Evolutionary conservation across 2,329 filamentous ascomycete genomes (phyloP).

Genomic region (Annulohypoxylon truncatum): DNA sequence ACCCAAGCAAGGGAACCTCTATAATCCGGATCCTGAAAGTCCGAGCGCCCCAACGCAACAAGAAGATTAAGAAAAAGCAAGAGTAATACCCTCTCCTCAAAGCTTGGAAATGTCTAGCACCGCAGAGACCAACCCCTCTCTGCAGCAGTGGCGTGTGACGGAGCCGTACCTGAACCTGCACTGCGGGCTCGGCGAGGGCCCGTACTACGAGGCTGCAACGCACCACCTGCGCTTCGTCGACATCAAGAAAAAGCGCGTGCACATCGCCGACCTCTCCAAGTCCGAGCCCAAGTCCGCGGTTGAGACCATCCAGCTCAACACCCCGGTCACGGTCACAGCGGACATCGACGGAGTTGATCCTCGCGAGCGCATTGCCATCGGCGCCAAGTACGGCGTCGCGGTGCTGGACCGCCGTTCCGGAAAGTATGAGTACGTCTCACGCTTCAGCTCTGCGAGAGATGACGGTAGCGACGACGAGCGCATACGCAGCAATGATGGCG

Average conservation of each 20-base stretch:
- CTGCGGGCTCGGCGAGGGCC: conserved; percentile 78
- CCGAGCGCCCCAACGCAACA: neutral
- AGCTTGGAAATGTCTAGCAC: conserved; percentile 47
- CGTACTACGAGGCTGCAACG: conserved; percentile 75
- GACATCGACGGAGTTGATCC: conserved; percentile 77
- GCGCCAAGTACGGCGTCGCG: conserved; percentile 85
- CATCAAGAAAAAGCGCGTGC: conserved; percentile 80
- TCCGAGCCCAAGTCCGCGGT: conserved; percentile 6
- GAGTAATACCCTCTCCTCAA: too few species aligned
- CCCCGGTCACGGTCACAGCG: conserved; percentile 74
- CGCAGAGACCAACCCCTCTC: conserved; percentile 29
- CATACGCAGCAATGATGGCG: conserved; percentile 83
- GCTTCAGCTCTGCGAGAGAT: conserved; percentile 54
- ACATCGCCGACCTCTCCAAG: conserved; percentile 71
- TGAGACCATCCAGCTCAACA: conserved; percentile 66
- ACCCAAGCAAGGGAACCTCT: conserved; percentile 11
- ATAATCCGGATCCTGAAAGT: neutral
- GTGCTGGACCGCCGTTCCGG: conserved; percentile 74
- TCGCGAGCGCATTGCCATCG: conserved; percentile 76
- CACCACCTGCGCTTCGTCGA: conserved; percentile 82
- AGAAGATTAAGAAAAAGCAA: neutral
- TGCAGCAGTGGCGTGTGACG: conserved; percentile 63
- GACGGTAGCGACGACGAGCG: conserved; percentile 58
- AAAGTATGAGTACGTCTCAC: conserved; percentile 64
- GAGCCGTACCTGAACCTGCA: conserved; percentile 70